Evolutionary conservation across 2,329 filamentous ascomycete genomes (phyloP), one percentile per base, ranked within the genome.

Genomic region (Kalmusia sp.): DNA sequence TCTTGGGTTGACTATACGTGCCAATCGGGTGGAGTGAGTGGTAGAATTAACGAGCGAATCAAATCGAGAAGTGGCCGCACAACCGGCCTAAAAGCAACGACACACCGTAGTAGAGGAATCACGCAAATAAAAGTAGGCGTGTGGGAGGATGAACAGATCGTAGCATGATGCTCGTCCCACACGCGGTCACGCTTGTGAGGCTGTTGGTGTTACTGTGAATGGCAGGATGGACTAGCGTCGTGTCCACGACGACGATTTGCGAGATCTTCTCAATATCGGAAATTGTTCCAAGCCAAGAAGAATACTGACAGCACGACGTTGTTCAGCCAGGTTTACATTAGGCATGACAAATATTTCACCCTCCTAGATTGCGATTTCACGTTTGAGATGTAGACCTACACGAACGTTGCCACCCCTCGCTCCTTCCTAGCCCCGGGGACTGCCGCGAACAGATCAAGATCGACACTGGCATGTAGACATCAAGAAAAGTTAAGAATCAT

Each of bases 21-120:
- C 60, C 53, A 60, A 61, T 58, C 31, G 58, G 33, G 46, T 27
- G 34, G 33, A 15, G 25, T 15, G 15, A 11, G 45, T 50, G 52
- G 48, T 25, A 45, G 43, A 27, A 33, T 45, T 50, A 34, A 19
- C 22, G 53, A 51, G 46, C 56, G 49, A 61, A 61, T 58, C 52
- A 57, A 24, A 34, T 9, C 15, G 21, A 28, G 45, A 24, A 40
- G 30, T 35, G 27, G 31, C 27, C 14, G 19, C 41, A 39, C 40
- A 38, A n/a, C 15, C 24, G 27, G 39, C n/a, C 9, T 22, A 31
- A 30, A 27, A 28, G 22, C 31, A 48, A 37, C 33, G 15, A 28
- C 34, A 48, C 14, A n/a, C n/a, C n/a, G n/a, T n/a, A n/a, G n/a
- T n/a, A n/a, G n/a, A n/a, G n/a, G n/a, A n/a, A n/a, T n/a, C n/a